Base-by-base conservation (phyloP, 495 filamentous ascomycete species). In the Rhypophila decipiens region DNA sequence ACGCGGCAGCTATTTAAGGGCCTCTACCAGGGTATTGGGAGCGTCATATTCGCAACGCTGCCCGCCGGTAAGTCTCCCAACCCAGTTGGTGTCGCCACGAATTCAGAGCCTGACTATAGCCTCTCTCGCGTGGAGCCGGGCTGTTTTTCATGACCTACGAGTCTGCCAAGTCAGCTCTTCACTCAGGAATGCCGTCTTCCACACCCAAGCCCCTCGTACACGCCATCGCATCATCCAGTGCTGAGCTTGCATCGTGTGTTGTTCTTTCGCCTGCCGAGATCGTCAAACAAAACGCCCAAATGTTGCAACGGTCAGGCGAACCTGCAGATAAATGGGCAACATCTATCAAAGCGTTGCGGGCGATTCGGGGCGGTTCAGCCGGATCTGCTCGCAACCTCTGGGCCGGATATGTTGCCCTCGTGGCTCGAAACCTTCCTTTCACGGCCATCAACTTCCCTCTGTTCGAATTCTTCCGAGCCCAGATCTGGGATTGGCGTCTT, bases 61-160 rank as follows among this genome's bases (percentile, higher is more conserved):
- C 90, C 90, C 4, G 86, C 88, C 24, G 88, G 86, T 87, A 57
- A 50, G 73, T 66, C 50, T 21, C 33, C 4, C 13, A 15, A 20
- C 15, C 33, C 35, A 29, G 17, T 23, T 23, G 41, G 10, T 35
- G 13, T 24, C 8, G 37, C n/a, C 8, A 7, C 20, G 23, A 11
- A 15, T 3, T n/a, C 10, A 23, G 17, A 24, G 43, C 4, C 31
- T 18, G 38, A 11, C 12, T 12, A 8, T 40, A 20, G 10, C 9
- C 3, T 36, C 42, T 21, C 23, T 18, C 1, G 15, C 9, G 23
- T 31, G n/a, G 22, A 90, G 86, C 89, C 39, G 88, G 88, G 48
- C 77, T 85, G 23, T 96, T 96, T 70, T 96, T 96, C 68, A 88
- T 85, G 10, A 86, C 85, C 5, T 96, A 96, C 64, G 90, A 96